A percentile compares a stretch with the other conserved stretches of the same genome.
Conservation (phyloP, 164 flowering plant genomes). For the Amborella trichopoda region DNA sequence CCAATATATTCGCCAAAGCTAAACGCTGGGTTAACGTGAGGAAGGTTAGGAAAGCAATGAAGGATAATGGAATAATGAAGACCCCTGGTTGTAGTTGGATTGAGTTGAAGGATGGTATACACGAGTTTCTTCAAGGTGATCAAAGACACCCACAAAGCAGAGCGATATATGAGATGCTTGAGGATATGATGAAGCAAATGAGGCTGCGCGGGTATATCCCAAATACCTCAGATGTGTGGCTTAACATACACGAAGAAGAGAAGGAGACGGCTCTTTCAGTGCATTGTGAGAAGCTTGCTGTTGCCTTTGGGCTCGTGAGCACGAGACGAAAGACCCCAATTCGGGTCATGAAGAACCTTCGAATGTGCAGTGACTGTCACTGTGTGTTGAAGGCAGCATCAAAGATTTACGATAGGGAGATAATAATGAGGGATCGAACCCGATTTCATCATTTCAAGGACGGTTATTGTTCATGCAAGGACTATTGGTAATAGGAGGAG, state of each 20-base stretch:
- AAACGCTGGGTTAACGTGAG: constrained; percentile 3
- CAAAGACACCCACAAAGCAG: constrained; percentile 3
- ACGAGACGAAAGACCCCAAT: background rate
- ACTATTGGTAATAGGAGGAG: constrained; percentile 3
- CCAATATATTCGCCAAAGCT: constrained; percentile 8
- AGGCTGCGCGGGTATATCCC: background rate
- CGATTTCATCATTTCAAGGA: constrained; percentile 3
- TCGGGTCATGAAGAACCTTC: constrained; percentile 5
- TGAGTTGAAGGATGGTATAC: constrained; percentile 9
- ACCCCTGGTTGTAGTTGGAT: constrained; percentile 12
- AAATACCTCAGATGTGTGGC: background rate
- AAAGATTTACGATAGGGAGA: constrained; percentile 2
- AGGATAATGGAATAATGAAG: constrained; percentile 6
- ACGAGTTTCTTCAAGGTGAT: constrained; percentile 9
- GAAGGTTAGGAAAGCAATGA: constrained; percentile 8
- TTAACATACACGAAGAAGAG: background rate
- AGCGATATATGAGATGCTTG: constrained; percentile 3
- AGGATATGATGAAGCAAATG: constrained; percentile 3
- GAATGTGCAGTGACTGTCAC: constrained; percentile 2
- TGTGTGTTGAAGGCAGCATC: background rate
- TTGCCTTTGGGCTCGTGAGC: constrained; percentile 4
- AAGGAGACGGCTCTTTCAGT: background rate
- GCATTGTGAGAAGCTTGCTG: constrained; percentile 3
- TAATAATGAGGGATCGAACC: constrained; percentile 4
- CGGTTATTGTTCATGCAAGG: background rate